Percentiles rank a stretch among this genome's conserved stretches.
Evolutionary conservation across 176 grass and related monocot genomes (phyloP).

Genomic region (Oryza glaberrima): DNA sequence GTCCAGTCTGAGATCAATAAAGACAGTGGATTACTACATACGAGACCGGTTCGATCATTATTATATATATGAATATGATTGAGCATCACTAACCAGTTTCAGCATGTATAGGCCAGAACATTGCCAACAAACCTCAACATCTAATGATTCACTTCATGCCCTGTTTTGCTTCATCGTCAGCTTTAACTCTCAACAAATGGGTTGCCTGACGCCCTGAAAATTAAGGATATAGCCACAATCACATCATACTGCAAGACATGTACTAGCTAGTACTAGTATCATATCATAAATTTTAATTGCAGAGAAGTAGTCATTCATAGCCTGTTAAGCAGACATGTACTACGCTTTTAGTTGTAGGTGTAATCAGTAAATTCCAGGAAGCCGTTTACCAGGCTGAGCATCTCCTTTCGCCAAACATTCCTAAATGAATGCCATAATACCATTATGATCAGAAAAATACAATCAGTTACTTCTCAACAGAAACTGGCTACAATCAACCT

Average conservation of each 20-base stretch:
- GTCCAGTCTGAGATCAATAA: constrained; percentile 57
- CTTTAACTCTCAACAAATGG: constrained; percentile 92
- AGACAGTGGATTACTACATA: background rate
- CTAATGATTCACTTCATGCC: constrained; percentile 57
- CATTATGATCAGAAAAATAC: background rate
- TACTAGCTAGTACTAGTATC: background rate
- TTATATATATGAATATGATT: background rate
- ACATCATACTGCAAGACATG: background rate
- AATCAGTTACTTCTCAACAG: background rate
- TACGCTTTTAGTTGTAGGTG: constrained; percentile 77
- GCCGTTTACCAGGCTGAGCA: constrained; percentile 75
- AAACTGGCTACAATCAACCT: constrained; percentile 15
- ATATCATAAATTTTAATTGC: background rate
- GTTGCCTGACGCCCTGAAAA: constrained; percentile 70
- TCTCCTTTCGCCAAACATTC: constrained; percentile 82
- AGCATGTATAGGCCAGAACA: constrained; percentile 43
- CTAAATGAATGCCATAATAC: constrained; percentile 28
- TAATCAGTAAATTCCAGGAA: constrained; percentile 74
- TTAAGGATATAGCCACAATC: background rate
- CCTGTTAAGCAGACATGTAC: background rate
- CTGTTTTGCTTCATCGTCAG: constrained; percentile 88
- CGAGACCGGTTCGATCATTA: background rate
- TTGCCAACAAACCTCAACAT: background rate
- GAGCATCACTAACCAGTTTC: constrained; percentile 58
- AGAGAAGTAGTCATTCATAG: background rate